A percentile compares a stretch with the other conserved stretches of the same genome.
These are phyloP conservation scores for Earliella scabrosa DNA, from an alignment of 1,284 basidiomycete species.

Conservation along the genomic window DNA sequence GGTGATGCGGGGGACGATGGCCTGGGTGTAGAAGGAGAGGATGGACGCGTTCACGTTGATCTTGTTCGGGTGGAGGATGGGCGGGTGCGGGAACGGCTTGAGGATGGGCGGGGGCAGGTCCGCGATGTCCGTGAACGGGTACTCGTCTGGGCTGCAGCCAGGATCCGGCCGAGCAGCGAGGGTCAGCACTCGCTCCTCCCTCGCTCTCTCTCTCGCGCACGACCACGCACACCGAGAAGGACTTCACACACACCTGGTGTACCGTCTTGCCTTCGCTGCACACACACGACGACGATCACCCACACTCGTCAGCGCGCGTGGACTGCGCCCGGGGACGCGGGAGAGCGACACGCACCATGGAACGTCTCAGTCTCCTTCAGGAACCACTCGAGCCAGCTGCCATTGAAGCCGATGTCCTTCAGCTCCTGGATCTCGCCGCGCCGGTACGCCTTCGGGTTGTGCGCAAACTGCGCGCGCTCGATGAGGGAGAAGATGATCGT, in stretches of 20 bases:
- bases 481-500: constrained; percentile 98
- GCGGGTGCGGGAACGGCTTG: constrained; percentile 75
- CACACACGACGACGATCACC: constrained; percentile 1
- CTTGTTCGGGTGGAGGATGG: constrained; percentile 80
- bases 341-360: constrained; percentile 71
- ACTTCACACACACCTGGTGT: constrained; percentile 72
- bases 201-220: not conserved
- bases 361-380: constrained; percentile 93
- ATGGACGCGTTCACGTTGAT: constrained; percentile 92
- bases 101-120: constrained; percentile 87
- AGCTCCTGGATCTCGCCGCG: constrained; percentile 81
- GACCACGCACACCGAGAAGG: not conserved
- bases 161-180: not conserved
- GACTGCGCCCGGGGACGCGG: not conserved
- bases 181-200: not conserved
- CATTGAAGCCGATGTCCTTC: constrained; percentile 71
- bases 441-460: constrained; percentile 91
- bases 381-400: constrained; percentile 98
- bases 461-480: constrained; percentile 96
- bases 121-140: constrained; percentile 83
- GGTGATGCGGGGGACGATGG: constrained; percentile 86
- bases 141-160: constrained; percentile 90
- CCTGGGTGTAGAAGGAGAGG: constrained; percentile 84
- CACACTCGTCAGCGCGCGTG: not conserved
- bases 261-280: constrained; percentile 89